phyloP scores from a whole-genome alignment of 2,329 filamentous ascomycete species.

The Cladorrhinum sp. region DNA sequence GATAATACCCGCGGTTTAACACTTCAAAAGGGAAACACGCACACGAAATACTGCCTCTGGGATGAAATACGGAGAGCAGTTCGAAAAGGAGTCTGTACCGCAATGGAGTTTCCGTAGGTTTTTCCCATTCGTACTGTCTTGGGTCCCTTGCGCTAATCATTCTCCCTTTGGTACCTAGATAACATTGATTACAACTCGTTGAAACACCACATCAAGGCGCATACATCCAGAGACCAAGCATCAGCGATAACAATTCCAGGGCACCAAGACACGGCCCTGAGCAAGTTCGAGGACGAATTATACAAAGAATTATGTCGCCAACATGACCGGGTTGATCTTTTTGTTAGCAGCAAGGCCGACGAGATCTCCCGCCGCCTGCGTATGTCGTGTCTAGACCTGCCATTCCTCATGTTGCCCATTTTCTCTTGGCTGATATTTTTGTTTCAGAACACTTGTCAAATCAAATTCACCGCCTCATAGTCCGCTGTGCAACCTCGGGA shows the following conservation, averaged over 20 bases:
- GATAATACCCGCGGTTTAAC: constrained; percentile 5
- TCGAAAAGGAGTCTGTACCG: constrained; percentile 73
- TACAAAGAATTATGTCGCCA: constrained; percentile 69
- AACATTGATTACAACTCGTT: constrained; percentile 89
- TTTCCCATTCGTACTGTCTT: background rate
- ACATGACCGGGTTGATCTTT: constrained; percentile 74
- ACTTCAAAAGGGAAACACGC: background rate
- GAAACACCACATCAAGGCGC: constrained; percentile 78
- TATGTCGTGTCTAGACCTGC: constrained; percentile 34
- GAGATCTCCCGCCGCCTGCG: constrained; percentile 70
- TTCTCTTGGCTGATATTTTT: constrained; percentile 23
- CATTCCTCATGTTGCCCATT: background rate
- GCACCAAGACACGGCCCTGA: constrained; percentile 56
- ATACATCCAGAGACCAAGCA: constrained; percentile 70
- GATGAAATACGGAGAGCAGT: constrained; percentile 76
- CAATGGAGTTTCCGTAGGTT: constrained; percentile 72
- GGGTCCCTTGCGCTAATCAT: no score
- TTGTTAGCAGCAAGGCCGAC: constrained; percentile 75
- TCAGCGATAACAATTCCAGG: constrained; percentile 72
- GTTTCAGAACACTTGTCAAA: constrained; percentile 47
- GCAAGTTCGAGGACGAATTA: constrained; percentile 68
- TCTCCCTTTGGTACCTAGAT: constrained; percentile 49
- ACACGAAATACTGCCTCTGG: constrained; percentile 8
- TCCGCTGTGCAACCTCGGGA: constrained; percentile 39
- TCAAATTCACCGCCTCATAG: constrained; percentile 46